These are phyloP conservation scores for Cadophora malorum DNA, from an alignment of 2,329 filamentous ascomycete species.

Conservation along the genomic window DNA sequence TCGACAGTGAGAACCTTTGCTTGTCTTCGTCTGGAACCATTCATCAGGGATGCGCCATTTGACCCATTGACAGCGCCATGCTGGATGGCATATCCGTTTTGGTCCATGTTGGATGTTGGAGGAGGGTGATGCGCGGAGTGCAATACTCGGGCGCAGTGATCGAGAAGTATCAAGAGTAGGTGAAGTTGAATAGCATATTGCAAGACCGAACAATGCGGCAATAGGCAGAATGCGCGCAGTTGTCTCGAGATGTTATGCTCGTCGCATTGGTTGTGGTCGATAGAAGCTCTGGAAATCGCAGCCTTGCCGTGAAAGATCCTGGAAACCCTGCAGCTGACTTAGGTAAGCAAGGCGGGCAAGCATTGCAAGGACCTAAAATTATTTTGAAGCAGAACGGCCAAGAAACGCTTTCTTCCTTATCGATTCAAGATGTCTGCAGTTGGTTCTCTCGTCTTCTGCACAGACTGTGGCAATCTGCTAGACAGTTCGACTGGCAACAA, in stretches of 20 bases:
- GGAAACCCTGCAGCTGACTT: conserved; percentile 1
- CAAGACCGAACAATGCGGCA: conserved; percentile 5
- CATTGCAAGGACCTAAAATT: conserved; percentile 7
- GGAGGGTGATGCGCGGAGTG: conserved; percentile 7
- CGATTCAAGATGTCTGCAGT: conserved; percentile 76
- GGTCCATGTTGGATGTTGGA: conserved; percentile 36
- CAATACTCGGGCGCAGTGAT: not conserved
- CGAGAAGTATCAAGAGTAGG: not conserved
- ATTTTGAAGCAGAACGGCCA: not conserved
- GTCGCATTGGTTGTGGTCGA: conserved; percentile 20
- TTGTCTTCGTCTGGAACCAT: conserved; percentile 36
- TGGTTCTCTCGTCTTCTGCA: conserved; percentile 91
- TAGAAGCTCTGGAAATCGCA: conserved; percentile 19
- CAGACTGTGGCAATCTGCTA: conserved; percentile 87
- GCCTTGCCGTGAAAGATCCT: conserved; percentile 28
- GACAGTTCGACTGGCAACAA: conserved; percentile 79
- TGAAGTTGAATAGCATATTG: conserved; percentile 11
- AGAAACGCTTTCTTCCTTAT: conserved; percentile 7
- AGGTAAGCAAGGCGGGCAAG: conserved; percentile 29
- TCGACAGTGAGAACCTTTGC: conserved; percentile 65
- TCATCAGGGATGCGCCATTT: conserved; percentile 30
- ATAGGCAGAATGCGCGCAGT: conserved; percentile 1
- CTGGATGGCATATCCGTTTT: conserved; percentile 38
- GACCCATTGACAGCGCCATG: conserved; percentile 34
- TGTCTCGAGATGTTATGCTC: conserved; percentile 18